Evolutionary conservation across 257 asterid species (phyloP).

Genomic region (Misopates orontium): DNA sequence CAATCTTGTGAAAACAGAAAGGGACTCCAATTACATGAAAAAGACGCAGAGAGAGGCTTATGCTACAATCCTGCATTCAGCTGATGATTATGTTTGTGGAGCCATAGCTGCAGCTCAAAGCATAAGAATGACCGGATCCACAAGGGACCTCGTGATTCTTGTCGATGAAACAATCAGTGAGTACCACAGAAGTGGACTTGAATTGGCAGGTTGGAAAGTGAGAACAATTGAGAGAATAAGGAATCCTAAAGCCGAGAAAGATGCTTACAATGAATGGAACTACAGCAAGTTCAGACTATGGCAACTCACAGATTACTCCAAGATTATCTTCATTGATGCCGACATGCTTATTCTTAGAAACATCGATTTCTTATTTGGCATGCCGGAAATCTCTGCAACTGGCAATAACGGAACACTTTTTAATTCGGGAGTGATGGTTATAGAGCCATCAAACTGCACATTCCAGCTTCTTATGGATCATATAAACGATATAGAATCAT

Average conservation of each 20-base stretch:
- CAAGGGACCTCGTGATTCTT: constrained; percentile 79
- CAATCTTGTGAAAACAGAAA: constrained; percentile 36
- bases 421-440: constrained; percentile 89
- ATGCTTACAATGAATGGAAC: constrained; percentile 94
- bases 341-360: constrained; percentile 76
- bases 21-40: constrained; percentile 31
- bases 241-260: constrained; percentile 86
- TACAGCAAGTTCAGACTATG: constrained; percentile 91
- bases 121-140: constrained; percentile 83
- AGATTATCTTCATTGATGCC: constrained; percentile 79
- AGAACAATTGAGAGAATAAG: constrained; percentile 71
- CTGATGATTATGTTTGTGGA: constrained; percentile 84
- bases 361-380: constrained; percentile 67
- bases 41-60: constrained; percentile 73
- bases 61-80: constrained; percentile 89
- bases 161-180: constrained; percentile 73
- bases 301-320: constrained; percentile 87
- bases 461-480: constrained; percentile 80
- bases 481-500: constrained; percentile 77
- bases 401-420: constrained; percentile 91
- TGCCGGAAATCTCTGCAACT: constrained; percentile 90
- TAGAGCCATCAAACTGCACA: constrained; percentile 88
- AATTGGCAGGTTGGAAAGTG: constrained; percentile 79
- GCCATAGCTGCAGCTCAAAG: constrained; percentile 95
- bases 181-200: constrained; percentile 74